Evolutionary conservation across 2,329 filamentous ascomycete species (phyloP), one percentile per base, ranked within the genome.

Genomic region (Phyllosticta citribraziliensis): DNA sequence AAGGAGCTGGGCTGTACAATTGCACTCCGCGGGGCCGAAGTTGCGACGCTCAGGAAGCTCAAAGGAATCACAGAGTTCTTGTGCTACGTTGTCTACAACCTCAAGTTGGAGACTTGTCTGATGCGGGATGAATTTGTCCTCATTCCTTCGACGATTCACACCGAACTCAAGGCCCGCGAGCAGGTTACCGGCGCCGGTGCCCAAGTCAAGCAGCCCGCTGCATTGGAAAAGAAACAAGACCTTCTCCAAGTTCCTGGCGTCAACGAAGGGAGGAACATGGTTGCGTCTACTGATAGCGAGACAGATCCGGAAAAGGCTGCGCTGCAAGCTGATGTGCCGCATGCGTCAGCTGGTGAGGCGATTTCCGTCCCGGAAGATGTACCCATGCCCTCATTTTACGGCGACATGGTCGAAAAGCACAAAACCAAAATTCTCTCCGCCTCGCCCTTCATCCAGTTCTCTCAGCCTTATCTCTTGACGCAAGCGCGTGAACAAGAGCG

Each of bases 51-150:
- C 19, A 79, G 85, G 1, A 89, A 86, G 67, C 85, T 99, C 73
- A 99, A 99, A 75, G 84, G 86, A 58, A 94, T 99, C 66, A 94
- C 93, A 11, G 94, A 99, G 71, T 97, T 99, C 70, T 97, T 99
- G 93, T 88, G 95, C 47, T 99, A 97, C 67, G 95, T 99, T 20
- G 92, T 97, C 12, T 99, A 99, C 75, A 99, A 97, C 68, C 80
- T 99, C 58, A 96, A 96, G 70, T 81, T 99, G 14, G 94, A 99
- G 75, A 96, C 94, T 1, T 96, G 89, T 67, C 79, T 99, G 54
- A 89, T 99, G 82, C 84, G 90, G 58, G 94, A 99, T 72, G 92
- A 96, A 68, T 96, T 91, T 67, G 88, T 96, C 17, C 84, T 92
- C 64, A 87, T 95, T 22, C 91, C 91, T 1, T 82, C 82, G 27